Conservation (phyloP, 2,329 filamentous ascomycete species). For the Cladosporium phlei region DNA sequence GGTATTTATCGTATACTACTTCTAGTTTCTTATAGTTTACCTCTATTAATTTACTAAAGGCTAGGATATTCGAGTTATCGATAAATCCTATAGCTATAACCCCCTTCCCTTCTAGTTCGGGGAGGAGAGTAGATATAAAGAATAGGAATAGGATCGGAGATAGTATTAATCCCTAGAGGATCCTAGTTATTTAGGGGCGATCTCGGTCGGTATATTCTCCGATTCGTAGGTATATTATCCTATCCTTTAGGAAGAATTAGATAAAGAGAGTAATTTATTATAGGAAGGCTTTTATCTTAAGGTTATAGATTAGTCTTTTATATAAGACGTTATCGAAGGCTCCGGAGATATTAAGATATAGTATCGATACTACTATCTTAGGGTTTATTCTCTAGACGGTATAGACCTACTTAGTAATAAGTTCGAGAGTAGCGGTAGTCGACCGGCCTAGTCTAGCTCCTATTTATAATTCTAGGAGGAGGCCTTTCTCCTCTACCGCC, state of each 20-base stretch:
- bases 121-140: slow-evolving; percentile 30
- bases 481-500: neutral
- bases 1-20: slow-evolving; percentile 8
- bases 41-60: slow-evolving; percentile 2
- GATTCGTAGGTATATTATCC: slow-evolving; percentile 16
- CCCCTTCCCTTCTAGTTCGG: neutral
- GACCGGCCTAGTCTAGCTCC: neutral
- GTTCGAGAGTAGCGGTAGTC: neutral
- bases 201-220: slow-evolving; percentile 15
- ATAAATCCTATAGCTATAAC: slow-evolving; percentile 8
- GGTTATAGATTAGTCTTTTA: slow-evolving; percentile 31
- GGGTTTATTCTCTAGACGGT: neutral
- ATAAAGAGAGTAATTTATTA: slow-evolving; percentile 20
- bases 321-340: slow-evolving; percentile 35
- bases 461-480: neutral
- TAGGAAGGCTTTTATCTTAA: slow-evolving; percentile 29
- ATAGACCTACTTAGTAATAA: slow-evolving; percentile 1
- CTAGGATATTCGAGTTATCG: slow-evolving; percentile 12
- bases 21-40: slow-evolving; percentile 6
- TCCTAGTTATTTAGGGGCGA: slow-evolving; percentile 22
- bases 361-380: slow-evolving; percentile 25
- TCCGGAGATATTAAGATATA: slow-evolving; percentile 29
- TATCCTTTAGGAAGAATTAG: slow-evolving; percentile 24
- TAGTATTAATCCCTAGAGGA: slow-evolving; percentile 29
- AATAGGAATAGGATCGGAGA: slow-evolving; percentile 33